A percentile compares a stretch with the other conserved stretches of the same genome.
phyloP scores from a whole-genome alignment of 805 yeast genomes.

The Ogataea pignaliae region DNA sequence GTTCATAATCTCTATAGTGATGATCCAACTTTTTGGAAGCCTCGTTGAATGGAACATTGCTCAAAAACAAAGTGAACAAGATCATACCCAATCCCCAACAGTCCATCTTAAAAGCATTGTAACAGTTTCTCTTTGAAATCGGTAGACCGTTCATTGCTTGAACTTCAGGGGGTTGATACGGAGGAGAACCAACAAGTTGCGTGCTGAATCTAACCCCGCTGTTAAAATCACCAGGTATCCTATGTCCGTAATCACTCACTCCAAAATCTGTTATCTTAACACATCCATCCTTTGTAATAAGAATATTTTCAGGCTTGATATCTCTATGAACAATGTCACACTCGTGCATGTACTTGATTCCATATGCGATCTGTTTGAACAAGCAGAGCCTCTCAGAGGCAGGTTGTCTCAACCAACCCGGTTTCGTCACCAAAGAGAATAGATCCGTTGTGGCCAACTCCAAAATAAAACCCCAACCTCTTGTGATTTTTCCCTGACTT shows the following conservation, averaged over 20 bases:
- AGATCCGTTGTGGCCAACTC: constrained; percentile 61
- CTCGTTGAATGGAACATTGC: constrained; percentile 56
- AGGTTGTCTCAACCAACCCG: constrained; percentile 56
- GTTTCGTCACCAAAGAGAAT: constrained; percentile 51
- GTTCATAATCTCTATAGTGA: constrained; percentile 54
- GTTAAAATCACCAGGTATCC: constrained; percentile 46
- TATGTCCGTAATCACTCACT: constrained; percentile 69
- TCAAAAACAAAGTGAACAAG: constrained; percentile 56
- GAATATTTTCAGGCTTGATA: constrained; percentile 87
- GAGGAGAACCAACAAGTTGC: constrained; percentile 76
- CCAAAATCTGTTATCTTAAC: constrained; percentile 93
- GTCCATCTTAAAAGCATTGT: constrained; percentile 69
- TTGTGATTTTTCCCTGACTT: constrained; percentile 44
- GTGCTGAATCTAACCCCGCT: constrained; percentile 38
- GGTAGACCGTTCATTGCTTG: constrained; percentile 43
- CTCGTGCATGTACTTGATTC: constrained; percentile 64
- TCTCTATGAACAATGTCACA: constrained; percentile 88
- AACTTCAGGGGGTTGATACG: constrained; percentile 81
- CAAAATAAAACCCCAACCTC: constrained; percentile 82
- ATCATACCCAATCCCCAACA: constrained; percentile 74
- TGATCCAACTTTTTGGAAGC: constrained; percentile 42
- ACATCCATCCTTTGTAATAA: constrained; percentile 53
- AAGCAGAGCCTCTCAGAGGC: constrained; percentile 56
- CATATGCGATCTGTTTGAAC: constrained; percentile 69
- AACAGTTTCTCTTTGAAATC: constrained; percentile 32